These are phyloP conservation scores for Heliamphora exappendiculata DNA, from an alignment of 148 eudicot species.

Conservation along the genomic window DNA sequence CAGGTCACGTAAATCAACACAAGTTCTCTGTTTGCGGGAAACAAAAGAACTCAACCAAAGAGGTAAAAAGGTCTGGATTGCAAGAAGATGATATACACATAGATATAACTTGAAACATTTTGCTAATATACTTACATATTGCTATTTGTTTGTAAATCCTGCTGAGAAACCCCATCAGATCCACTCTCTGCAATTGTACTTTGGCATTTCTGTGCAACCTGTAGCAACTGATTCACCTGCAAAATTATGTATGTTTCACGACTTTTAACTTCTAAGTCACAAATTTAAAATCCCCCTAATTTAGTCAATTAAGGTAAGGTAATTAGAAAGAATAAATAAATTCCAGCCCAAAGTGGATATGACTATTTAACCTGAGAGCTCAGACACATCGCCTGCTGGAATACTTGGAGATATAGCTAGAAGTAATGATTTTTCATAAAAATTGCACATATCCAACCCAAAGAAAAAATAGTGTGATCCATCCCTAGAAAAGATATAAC, in stretches of 20 bases:
- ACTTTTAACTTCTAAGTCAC: too few species aligned
- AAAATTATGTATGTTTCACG: constrained; percentile 1
- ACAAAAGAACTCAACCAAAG: neutral
- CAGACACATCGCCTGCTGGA: neutral
- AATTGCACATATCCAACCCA: neutral
- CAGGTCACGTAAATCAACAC: neutral
- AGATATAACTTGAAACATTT: neutral
- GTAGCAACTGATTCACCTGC: constrained; percentile 88
- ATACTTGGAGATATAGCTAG: neutral
- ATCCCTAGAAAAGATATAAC: neutral
- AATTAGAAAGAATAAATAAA: neutral
- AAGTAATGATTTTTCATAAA: neutral
- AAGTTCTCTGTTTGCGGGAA: neutral
- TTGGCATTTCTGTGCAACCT: constrained; percentile 94
- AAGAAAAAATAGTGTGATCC: neutral
- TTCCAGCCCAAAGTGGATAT: neutral
- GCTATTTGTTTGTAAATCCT: constrained; percentile 75
- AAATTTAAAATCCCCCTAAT: too few species aligned
- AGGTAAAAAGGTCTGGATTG: neutral
- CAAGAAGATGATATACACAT: neutral
- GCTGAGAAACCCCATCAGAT: constrained; percentile 67
- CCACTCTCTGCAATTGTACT: constrained; percentile 72
- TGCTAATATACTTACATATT: constrained; percentile 50
- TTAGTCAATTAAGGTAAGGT: neutral
- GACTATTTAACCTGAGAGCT: neutral